A percentile compares a stretch with the other conserved stretches of the same genome.
phyloP scores from a whole-genome alignment of 176 grass and related monocot genomes.

The Dendrocalamus sinicus region DNA sequence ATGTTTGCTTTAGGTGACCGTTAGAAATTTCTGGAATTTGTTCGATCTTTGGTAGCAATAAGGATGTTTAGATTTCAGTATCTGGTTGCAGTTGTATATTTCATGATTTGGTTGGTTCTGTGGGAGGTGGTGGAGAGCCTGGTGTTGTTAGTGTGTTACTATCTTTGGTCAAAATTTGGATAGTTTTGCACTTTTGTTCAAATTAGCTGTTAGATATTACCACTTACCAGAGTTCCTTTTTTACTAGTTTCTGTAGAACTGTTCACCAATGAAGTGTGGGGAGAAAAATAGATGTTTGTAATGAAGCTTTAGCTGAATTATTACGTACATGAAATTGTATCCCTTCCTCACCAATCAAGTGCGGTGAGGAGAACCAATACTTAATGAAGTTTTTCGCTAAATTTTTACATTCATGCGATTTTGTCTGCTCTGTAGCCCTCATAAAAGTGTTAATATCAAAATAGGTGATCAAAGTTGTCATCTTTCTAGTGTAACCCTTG shows the following conservation, averaged over 20 bases:
- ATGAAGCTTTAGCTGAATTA: not conserved
- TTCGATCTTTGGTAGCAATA: conserved; percentile 2
- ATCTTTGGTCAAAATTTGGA: conserved; percentile 2
- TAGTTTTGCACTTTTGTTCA: conserved; percentile 5
- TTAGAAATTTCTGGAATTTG: not conserved
- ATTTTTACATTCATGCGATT: conserved; percentile 28
- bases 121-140: not conserved
- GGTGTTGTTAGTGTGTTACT: not conserved
- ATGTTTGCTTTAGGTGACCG: not conserved
- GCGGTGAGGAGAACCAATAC: not conserved
- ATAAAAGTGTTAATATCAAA: conserved; percentile 24
- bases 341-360: not conserved
- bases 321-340: not conserved
- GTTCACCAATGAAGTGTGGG: not conserved
- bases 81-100: not conserved
- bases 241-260: not conserved
- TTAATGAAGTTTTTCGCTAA: not conserved
- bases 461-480: not conserved
- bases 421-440: not conserved
- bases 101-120: conserved; percentile 20
- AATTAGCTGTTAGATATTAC: not conserved
- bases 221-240: not conserved
- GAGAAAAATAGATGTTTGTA: not conserved
- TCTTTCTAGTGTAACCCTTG: not conserved
- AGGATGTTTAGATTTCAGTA: not conserved